Evolutionary conservation across 2,329 filamentous ascomycete genomes (phyloP).

Genomic region (Arthrobotrys sphaeroides): DNA sequence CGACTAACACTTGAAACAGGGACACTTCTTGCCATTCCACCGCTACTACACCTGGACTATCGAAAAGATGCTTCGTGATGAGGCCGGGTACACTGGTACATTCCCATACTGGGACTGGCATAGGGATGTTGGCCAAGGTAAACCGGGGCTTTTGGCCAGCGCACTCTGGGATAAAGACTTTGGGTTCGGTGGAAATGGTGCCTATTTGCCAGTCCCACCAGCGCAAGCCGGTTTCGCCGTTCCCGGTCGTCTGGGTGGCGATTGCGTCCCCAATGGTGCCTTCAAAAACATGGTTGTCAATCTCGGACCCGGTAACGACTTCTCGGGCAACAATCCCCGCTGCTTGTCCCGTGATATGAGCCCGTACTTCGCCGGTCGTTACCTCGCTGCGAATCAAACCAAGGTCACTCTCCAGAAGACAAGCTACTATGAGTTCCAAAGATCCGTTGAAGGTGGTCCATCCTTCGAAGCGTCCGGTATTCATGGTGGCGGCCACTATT

Average conservation of each 20-base stretch:
- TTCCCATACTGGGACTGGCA: constrained; percentile 62
- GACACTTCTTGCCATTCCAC: constrained; percentile 63
- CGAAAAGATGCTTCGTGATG: constrained; percentile 62
- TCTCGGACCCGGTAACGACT: constrained; percentile 58
- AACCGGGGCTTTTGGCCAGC: constrained; percentile 61
- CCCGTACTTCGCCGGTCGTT: constrained; percentile 44
- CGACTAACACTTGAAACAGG: constrained; percentile 39
- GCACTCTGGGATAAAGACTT: constrained; percentile 65
- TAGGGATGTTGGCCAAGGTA: constrained; percentile 58
- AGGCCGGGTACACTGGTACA: constrained; percentile 63
- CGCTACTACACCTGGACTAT: constrained; percentile 63
- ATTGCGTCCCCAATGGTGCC: constrained; percentile 60
- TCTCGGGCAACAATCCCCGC: neutral
- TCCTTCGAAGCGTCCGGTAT: constrained; percentile 59
- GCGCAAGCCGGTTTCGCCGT: constrained; percentile 55
- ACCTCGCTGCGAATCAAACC: constrained; percentile 34
- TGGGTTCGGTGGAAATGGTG: constrained; percentile 61
- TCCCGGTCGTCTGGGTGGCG: constrained; percentile 58
- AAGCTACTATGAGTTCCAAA: constrained; percentile 56
- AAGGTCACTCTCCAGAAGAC: constrained; percentile 1
- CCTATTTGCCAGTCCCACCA: neutral
- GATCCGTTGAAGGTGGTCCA: constrained; percentile 57
- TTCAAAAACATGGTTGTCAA: constrained; percentile 60
- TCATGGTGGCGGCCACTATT: constrained; percentile 61
- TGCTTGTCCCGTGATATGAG: constrained; percentile 38